These are phyloP conservation scores for Penicillium psychrosexuale DNA, from an alignment of 2,329 filamentous ascomycete genomes.

Conservation along the genomic window DNA sequence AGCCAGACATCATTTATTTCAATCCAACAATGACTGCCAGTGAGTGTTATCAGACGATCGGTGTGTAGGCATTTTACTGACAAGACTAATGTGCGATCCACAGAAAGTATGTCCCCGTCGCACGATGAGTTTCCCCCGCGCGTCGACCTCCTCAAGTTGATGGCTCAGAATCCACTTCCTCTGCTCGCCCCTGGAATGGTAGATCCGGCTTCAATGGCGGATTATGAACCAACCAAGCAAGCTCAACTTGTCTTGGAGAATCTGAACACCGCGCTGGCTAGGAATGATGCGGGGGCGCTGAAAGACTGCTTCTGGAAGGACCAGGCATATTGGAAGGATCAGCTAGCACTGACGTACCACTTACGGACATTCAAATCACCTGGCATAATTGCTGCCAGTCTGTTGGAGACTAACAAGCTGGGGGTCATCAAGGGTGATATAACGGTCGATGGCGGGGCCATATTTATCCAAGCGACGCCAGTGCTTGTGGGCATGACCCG, in stretches of 20 bases:
- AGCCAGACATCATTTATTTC: neutral
- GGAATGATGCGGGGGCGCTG: conserved; percentile 13
- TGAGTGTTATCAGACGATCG: neutral
- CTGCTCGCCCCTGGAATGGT: conserved; percentile 9
- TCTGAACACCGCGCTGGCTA: conserved; percentile 13
- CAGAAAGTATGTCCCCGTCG: neutral
- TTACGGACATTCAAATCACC: neutral
- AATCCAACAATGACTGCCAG: neutral
- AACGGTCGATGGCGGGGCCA: conserved; percentile 10
- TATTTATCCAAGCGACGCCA: conserved; percentile 14
- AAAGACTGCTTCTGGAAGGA: neutral
- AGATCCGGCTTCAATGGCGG: conserved; percentile 10
- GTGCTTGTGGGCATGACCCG: conserved; percentile 17
- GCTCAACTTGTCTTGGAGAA: conserved; percentile 6
- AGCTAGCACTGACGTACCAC: neutral
- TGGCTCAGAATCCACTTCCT: conserved; percentile 28
- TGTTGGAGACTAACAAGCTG: neutral
- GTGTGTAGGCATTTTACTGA: neutral
- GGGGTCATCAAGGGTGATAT: neutral
- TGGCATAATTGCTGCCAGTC: neutral
- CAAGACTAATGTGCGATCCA: neutral
- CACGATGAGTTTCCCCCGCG: conserved; percentile 13
- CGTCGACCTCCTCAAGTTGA: conserved; percentile 24
- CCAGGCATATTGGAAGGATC: neutral
- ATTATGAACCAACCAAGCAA: conserved; percentile 10